Evolutionary conservation across 177 flowering plant genomes (phyloP), one percentile per base, ranked within the genome.

Genomic region (Telopea speciosissima): DNA sequence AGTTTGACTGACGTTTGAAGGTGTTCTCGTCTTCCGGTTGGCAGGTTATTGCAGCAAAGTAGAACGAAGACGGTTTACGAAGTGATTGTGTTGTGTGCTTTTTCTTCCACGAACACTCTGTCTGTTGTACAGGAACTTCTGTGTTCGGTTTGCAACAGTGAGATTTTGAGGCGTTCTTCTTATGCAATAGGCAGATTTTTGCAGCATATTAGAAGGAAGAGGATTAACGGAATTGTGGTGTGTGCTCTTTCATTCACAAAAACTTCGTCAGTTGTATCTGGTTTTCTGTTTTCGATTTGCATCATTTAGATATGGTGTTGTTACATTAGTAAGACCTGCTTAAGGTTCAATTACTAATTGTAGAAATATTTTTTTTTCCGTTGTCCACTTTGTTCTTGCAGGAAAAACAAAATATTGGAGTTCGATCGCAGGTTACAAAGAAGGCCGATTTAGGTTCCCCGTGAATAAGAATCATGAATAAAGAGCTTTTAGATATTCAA

Each of bases 401-500:
- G 76, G 76, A 66, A 24, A 49, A 62, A 23, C 36, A 62, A 14
- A 24, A 2, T n/a, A 62, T 54, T 23, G 21, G 66, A 68, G 17
- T 23, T 68, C 36, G 67, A 36, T 59, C 8, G 1, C 21, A 12
- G 22, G 22, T 36, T 40, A 9, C 45, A 19, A 12, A 52, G 28
- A 23, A 26, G 70, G 11, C 24, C 40, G 60, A 11, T 42, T 70
- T 36, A 23, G 65, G 63, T 58, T 42, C 60, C 45, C 22, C 61
- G 65, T 62, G 61, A 52, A 68, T 44, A 54, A 63, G 54, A 78
- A 74, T 23, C 45, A 82, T 82, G 88, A 73, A 75, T 72, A 58
- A 78, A 14, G 84, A 85, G 73, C 85, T 88, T 22, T 67, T 88
- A 70, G 83, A 81, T 31, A 79, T 89, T 78, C 83, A 80, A 58